Conservation (phyloP, 2,329 filamentous ascomycete species). For the Sporothrix euskadiensis region DNA sequence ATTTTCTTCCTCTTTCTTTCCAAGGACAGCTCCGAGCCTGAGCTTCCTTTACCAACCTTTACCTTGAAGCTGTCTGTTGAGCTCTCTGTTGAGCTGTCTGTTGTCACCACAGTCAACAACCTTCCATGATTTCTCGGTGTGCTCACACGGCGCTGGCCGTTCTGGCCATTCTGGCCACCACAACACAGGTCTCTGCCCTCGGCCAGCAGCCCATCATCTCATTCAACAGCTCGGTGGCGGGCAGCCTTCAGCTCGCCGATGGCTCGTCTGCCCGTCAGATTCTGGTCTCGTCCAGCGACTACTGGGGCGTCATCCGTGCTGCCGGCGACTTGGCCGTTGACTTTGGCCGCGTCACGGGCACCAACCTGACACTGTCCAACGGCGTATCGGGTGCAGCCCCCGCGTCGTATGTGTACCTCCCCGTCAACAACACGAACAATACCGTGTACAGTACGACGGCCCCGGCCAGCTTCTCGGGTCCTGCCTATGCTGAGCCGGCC, state of each 20-base stretch:
- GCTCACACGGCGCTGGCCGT: background rate
- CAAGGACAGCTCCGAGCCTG: no score
- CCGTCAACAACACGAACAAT: slow-evolving; percentile 50
- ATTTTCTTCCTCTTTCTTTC: background rate
- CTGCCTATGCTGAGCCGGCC: slow-evolving; percentile 46
- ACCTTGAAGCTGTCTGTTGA: background rate
- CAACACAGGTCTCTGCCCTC: slow-evolving; percentile 41
- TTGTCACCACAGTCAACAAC: background rate
- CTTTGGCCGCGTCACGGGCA: slow-evolving; percentile 69
- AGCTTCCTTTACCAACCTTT: background rate
- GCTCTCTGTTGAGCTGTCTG: background rate
- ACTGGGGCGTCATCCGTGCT: slow-evolving; percentile 67
- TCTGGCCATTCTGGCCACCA: slow-evolving; percentile 1
- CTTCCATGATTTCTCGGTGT: slow-evolving; percentile 12
- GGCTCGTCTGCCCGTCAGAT: slow-evolving; percentile 49
- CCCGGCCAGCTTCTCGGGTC: slow-evolving; percentile 48
- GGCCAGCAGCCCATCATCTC: slow-evolving; percentile 53
- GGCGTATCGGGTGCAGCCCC: slow-evolving; percentile 43
- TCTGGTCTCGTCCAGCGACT: slow-evolving; percentile 59
- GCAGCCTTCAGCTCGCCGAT: slow-evolving; percentile 42
- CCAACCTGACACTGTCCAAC: slow-evolving; percentile 61
- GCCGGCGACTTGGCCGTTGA: slow-evolving; percentile 67
- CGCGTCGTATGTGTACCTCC: slow-evolving; percentile 46
- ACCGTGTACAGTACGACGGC: slow-evolving; percentile 49
- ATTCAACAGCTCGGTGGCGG: slow-evolving; percentile 39